Base-by-base conservation (phyloP, 78 protist species). In the Cavenderia fasciculata region DNA sequence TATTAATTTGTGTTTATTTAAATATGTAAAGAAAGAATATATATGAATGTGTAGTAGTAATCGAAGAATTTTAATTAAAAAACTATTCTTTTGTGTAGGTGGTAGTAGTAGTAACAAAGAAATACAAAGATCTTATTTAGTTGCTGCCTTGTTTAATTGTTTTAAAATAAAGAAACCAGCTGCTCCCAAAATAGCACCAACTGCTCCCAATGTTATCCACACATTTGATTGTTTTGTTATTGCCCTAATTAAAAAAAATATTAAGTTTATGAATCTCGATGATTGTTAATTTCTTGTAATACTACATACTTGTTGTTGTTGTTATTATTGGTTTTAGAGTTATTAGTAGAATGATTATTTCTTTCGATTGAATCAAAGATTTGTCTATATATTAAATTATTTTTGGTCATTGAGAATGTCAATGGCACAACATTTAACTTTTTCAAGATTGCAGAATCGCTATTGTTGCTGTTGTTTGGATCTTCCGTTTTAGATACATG, bases 401-500 rank as follows among this genome's bases (percentile, higher is more conserved):
- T 34, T n/a, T 31, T 63, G 34, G 14, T 38, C 18, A 19, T 38
- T 33, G 11, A 27, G 10, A 46, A 46, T 44, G 46, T 27, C 27
- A 68, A 16, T 68, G n/a, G n/a, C n/a, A n/a, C n/a, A n/a, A n/a
- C n/a, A n/a, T n/a, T n/a, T n/a, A n/a, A n/a, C n/a, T n/a, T n/a
- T n/a, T n/a, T n/a, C n/a, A n/a, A n/a, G n/a, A n/a, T n/a, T n/a
- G n/a, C n/a, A n/a, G n/a, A n/a, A n/a, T 11, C 31, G 56, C 2
- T 66, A 21, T 34, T 66, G 16, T 41, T 66, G 11, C 46, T 41
- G 27, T 66, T 69, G 10, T 29, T 51, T 25, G n/a, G 46, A 5
- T 29, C 19, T 73, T 73, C 54, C 0, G 82, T 73, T 54, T 59
- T 73, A 1, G n/a, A n/a, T n/a, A n/a, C n/a, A n/a, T n/a, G n/a